phyloP scores from a whole-genome alignment of 163 green algal genomes.

The Scenedesmus sp. region DNA sequence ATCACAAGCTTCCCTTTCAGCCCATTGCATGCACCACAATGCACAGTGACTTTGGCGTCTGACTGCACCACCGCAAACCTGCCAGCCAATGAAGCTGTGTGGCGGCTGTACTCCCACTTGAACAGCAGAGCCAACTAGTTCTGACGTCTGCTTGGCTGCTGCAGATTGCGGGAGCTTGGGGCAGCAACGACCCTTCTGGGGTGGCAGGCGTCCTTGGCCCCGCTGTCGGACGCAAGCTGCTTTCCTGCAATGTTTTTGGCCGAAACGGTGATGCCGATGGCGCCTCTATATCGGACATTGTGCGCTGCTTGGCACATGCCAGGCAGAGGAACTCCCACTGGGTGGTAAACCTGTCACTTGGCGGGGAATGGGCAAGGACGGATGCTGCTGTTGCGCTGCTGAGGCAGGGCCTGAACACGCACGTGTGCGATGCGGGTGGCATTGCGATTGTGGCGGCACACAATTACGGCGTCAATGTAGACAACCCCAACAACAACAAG shows the following conservation, averaged over 20 bases:
- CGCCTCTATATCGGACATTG: neutral
- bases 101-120: too few species aligned
- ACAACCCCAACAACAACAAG: neutral
- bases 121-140: too few species aligned
- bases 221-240: neutral
- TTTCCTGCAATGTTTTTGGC: slow-evolving; percentile 38
- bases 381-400: slow-evolving; percentile 10
- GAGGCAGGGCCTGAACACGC: neutral
- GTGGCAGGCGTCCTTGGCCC: slow-evolving; percentile 28
- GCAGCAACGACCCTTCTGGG: neutral
- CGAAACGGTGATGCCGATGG: slow-evolving; percentile 21
- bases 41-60: too few species aligned
- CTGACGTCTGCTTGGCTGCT: neutral
- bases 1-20: too few species aligned
- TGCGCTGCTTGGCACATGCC: neutral
- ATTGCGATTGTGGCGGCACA: slow-evolving; percentile 27
- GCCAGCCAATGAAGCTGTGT: too few species aligned
- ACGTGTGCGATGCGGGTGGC: slow-evolving; percentile 1
- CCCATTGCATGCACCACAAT: too few species aligned
- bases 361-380: neutral
- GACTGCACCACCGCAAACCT: too few species aligned
- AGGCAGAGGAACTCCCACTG: neutral
- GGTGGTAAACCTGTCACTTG: slow-evolving; percentile 30
- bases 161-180: slow-evolving; percentile 25
- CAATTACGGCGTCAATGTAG: slow-evolving; percentile 20